Evolutionary conservation across 2,329 filamentous ascomycete species (phyloP).

Genomic region (Dactylellina drechsleri): DNA sequence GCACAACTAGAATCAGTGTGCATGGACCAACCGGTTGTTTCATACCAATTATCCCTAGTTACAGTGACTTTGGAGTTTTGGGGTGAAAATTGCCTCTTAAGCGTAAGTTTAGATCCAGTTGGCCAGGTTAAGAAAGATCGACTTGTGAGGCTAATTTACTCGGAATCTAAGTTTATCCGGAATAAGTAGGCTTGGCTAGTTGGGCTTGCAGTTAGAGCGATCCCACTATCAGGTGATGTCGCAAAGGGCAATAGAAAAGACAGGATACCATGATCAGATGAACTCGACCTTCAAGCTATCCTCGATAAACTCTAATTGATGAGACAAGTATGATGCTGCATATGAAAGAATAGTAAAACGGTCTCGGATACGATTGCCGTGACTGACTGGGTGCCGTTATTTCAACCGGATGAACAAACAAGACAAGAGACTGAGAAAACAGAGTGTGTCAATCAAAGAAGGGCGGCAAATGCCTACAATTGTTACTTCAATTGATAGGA

Average conservation of each 20-base stretch:
- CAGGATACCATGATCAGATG: no score
- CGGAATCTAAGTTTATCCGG: slow-evolving; percentile 50
- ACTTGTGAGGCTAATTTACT: slow-evolving; percentile 35
- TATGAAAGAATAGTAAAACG: background rate
- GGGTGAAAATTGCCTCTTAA: slow-evolving; percentile 19
- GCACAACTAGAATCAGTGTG: background rate
- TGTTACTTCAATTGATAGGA: no score
- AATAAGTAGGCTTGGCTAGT: background rate
- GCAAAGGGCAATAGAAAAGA: background rate
- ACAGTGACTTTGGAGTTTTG: no score
- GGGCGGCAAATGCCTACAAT: no score
- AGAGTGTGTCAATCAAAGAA: no score
- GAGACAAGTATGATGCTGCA: background rate
- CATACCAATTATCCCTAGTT: no score
- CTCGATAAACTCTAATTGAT: no score
- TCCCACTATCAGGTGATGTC: no score
- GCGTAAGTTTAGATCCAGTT: slow-evolving; percentile 20
- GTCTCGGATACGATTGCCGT: background rate
- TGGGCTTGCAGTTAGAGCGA: no score
- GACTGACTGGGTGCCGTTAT: background rate
- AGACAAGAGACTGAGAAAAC: background rate
- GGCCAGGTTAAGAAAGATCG: slow-evolving; percentile 20
- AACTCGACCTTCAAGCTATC: no score
- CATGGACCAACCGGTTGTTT: background rate
- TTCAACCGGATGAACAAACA: background rate